Evolutionary conservation across 2,329 filamentous ascomycete species (phyloP).

Genomic region (Harringtonia lauricola): DNA sequence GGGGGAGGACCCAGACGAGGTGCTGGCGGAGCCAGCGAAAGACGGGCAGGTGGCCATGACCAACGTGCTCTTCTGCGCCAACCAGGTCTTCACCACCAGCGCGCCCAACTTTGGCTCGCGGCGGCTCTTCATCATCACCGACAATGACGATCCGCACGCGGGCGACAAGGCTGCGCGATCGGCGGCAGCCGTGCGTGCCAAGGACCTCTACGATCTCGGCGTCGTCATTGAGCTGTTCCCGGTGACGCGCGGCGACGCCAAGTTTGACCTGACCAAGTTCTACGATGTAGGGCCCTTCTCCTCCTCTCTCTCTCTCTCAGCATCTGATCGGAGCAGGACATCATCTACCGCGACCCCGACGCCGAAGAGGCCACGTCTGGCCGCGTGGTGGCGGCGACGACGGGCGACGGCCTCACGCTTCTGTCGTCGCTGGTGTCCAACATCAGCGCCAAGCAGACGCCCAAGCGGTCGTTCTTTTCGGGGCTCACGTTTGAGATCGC

Average conservation of each 20-base stretch:
- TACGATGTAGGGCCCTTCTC: slow-evolving; percentile 61
- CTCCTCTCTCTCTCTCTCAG: not conserved
- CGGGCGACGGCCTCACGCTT: slow-evolving; percentile 53
- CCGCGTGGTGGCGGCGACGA: slow-evolving; percentile 49
- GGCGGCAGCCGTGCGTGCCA: slow-evolving; percentile 74
- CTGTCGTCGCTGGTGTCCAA: slow-evolving; percentile 72
- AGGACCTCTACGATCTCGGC: slow-evolving; percentile 88
- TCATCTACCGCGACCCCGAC: slow-evolving; percentile 71
- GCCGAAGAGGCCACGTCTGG: slow-evolving; percentile 55
- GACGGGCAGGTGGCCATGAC: slow-evolving; percentile 64
- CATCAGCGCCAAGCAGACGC: slow-evolving; percentile 80
- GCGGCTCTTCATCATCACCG: slow-evolving; percentile 89
- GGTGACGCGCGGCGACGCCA: slow-evolving; percentile 57
- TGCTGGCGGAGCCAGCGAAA: slow-evolving; percentile 54
- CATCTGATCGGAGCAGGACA: slow-evolving; percentile 46
- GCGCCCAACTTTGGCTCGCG: slow-evolving; percentile 90
- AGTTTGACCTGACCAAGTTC: slow-evolving; percentile 76
- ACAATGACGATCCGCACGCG: slow-evolving; percentile 77
- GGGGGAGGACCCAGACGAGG: slow-evolving; percentile 55
- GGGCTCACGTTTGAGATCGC: slow-evolving; percentile 81
- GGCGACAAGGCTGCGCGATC: slow-evolving; percentile 62
- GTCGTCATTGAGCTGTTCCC: slow-evolving; percentile 90
- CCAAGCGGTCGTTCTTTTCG: slow-evolving; percentile 77
- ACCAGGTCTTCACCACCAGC: slow-evolving; percentile 91
- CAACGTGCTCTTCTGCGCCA: slow-evolving; percentile 86